A percentile compares a stretch with the other conserved stretches of the same genome.
Conservation (phyloP, 2,329 filamentous ascomycete genomes). For the Stenocarpella maydis region DNA sequence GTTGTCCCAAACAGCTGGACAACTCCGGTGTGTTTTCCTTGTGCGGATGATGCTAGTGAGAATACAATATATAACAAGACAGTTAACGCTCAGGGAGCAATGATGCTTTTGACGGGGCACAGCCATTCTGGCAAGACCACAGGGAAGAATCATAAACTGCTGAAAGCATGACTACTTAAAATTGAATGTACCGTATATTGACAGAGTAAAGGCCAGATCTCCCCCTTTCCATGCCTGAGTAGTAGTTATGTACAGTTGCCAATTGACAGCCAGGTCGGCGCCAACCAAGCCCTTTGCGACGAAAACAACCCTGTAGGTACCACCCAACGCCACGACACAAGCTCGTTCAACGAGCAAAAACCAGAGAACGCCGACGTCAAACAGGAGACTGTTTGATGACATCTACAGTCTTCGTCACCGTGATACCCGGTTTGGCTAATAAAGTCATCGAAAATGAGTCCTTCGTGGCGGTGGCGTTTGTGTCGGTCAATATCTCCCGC, state of each 20-base stretch:
- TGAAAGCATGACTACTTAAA: constrained; percentile 2
- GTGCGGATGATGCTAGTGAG: neutral
- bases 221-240: neutral
- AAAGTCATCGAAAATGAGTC: constrained; percentile 23
- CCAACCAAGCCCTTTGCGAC: neutral
- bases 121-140: neutral
- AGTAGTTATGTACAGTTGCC: constrained; percentile 8
- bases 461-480: constrained; percentile 20
- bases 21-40: neutral
- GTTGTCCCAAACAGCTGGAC: neutral
- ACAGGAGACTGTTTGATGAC: constrained; percentile 25
- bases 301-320: neutral
- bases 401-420: constrained; percentile 35
- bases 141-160: neutral
- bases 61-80: neutral
- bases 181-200: neutral
- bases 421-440: constrained; percentile 32
- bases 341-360: constrained; percentile 16
- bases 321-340: constrained; percentile 1
- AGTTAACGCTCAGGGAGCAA: neutral
- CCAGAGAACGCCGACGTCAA: neutral
- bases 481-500: constrained; percentile 29
- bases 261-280: neutral
- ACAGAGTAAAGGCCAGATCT: neutral
- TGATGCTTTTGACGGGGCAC: neutral